Base-by-base conservation (phyloP, 2,329 filamentous ascomycete genomes). In the Fusarium chuoi region DNA sequence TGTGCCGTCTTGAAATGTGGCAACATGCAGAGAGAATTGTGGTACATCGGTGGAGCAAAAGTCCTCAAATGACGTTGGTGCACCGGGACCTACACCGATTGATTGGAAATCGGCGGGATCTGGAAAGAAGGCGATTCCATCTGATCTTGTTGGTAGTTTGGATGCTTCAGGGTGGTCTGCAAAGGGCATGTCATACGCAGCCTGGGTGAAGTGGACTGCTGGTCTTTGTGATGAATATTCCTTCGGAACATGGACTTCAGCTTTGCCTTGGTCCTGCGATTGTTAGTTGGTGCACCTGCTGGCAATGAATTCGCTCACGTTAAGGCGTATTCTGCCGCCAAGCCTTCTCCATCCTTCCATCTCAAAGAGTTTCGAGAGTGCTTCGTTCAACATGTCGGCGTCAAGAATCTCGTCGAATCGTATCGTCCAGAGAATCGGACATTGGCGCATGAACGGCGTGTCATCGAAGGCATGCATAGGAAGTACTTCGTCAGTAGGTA, bases 291-390 rank as follows among this genome's bases (percentile, higher is more conserved):
- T 14, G 22, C n/a, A 24, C 22, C 11, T 7, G 11, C 30, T 24
- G 14, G 22, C 8, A 20, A 35, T 13, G n/a, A 22, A 20, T 12
- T 3, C 14, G 7, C 65, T 41, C 7, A 74, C 64, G 17, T 44
- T 68, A 6, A 62, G 26, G 10, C 73, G 42, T 12, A 70, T 45
- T 28, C 71, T 81, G 20, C 84, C 85, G 0, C 84, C 84, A 2
- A 87, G 68, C 64, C 84, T 85, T 24, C 79, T 80, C 85, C 85
- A 87, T 28, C 82, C 82, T 0, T 81, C 83, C 18, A 78, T 82
- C 15, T 82, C 36, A 17, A 75, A 39, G 56, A 72, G 54, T 24
- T 60, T 44, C 4, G 42, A 54, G 1, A 68, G 33, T 10, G 68
- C 55, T 6, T 28, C 12, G 15, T 65, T 54, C 28, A 87, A 77